Evolutionary conservation across 441 rosid genomes (phyloP), one percentile per base, ranked within the genome.

Genomic region (Euphorbia celastroides): DNA sequence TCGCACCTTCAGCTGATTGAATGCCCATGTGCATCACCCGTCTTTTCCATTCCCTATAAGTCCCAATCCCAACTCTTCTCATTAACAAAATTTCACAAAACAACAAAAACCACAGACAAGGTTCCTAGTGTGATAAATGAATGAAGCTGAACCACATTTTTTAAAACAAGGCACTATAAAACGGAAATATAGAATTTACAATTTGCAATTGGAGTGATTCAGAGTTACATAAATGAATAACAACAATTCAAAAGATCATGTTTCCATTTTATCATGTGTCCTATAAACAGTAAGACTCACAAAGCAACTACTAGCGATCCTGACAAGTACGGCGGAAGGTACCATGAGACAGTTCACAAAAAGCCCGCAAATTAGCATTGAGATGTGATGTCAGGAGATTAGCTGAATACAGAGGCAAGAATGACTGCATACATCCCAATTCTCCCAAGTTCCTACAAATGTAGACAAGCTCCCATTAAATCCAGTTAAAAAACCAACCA

Each of bases 21-120:
- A 82, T 81, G 77, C 85, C 88, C 86, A 76, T 54, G 84, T 62
- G 81, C 89, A 81, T 93, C 92, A 90, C 90, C 99, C 99, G 82
- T 93, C 95, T 82, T 93, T 88, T 89, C 95, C 96, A 84, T 76
- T 90, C 85, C 95, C 97, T 87, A 88, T 79, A 84, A 87, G 84
- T 82, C 88, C 86, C 96, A 90, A 82, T 65, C 88, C 84, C 85
- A 81, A 72, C 70, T 72, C 77, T 77, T 80, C 81, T 82, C 75
- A 81, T 82, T 61, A 75, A 78, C 71, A 64, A 71, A 66, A 57
- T 63, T 64, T 41, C 65, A 61, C 31, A 50, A 26, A 62, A 61
- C 68, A 11, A 75, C 68, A 8, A 75, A 65, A 78, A 61, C 61
- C 52, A 69, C 66, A 77, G 50, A 64, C 27, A 27, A 54, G 50